Evolutionary conservation across 768 basidiomycete genomes (phyloP).

Genomic region (Trametes maxima): DNA sequence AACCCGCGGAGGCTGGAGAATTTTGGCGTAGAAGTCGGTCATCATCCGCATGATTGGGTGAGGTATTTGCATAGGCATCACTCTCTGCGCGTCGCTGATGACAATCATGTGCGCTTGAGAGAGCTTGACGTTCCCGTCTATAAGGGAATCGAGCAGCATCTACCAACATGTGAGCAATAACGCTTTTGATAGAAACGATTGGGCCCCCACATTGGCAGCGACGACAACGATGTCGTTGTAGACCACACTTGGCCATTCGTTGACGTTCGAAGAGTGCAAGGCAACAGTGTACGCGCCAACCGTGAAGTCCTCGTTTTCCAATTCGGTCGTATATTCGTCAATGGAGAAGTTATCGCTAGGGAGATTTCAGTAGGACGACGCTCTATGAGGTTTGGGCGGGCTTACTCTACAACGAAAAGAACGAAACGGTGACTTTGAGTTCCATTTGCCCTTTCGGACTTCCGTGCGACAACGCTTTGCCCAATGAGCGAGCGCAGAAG

Average conservation of each 20-base stretch:
- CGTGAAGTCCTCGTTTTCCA: conserved; percentile 36
- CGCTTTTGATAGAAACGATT: background rate
- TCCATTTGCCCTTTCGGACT: background rate
- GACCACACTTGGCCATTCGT: conserved; percentile 33
- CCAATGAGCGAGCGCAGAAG: conserved; percentile 10
- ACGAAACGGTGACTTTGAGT: conserved; percentile 12
- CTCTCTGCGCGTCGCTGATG: conserved; percentile 45
- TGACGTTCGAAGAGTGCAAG: conserved; percentile 23
- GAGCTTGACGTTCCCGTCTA: conserved; percentile 41
- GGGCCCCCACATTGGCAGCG: conserved; percentile 40
- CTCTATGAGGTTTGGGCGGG: background rate
- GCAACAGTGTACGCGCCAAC: conserved; percentile 23
- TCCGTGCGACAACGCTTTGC: conserved; percentile 5
- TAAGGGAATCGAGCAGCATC: conserved; percentile 45
- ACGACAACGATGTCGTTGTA: conserved; percentile 43
- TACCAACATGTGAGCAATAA: conserved; percentile 20
- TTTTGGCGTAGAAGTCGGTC: conserved; percentile 45
- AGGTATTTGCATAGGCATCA: conserved; percentile 32
- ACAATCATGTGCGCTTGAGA: conserved; percentile 49
- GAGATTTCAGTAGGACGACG: background rate
- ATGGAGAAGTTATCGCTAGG: conserved; percentile 20
- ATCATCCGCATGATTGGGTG: conserved; percentile 48
- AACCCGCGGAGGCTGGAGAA: conserved; percentile 3
- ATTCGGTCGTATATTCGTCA: conserved; percentile 24
- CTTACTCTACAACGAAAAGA: conserved; percentile 24